Percentiles rank a stretch among this genome's conserved stretches.
phyloP scores from a whole-genome alignment of 192 early-diverging fungal genomes.

The Spinellus fusiger region DNA sequence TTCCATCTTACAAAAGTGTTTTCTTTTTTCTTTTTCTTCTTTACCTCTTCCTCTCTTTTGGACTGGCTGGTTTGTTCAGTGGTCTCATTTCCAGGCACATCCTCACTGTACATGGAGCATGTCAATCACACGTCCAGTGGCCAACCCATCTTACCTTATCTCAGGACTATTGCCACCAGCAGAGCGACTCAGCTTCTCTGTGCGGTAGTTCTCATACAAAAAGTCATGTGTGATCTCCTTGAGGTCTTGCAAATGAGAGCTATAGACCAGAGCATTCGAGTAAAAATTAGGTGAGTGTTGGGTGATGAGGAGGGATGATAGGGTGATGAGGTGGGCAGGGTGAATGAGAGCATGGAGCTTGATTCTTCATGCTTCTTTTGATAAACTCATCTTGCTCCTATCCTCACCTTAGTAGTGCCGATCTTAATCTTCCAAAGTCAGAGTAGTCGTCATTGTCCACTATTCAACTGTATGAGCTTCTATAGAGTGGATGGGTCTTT shows the following conservation, averaged over 20 bases:
- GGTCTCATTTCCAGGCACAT: no score
- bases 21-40: not conserved
- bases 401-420: slow-evolving; percentile 72
- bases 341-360: no score
- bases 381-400: no score
- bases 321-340: no score
- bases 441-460: slow-evolving; percentile 96
- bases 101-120: no score
- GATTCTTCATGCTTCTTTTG: no score
- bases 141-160: no score
- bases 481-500: not conserved
- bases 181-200: slow-evolving; percentile 71
- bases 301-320: no score
- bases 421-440: slow-evolving; percentile 93
- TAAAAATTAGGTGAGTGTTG: not conserved
- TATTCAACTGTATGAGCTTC: slow-evolving; percentile 1
- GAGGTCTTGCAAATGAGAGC: slow-evolving; percentile 95
- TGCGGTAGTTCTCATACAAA: slow-evolving; percentile 95
- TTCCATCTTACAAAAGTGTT: not conserved
- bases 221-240: slow-evolving; percentile 95
- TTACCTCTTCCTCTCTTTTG: slow-evolving; percentile 49
- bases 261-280: slow-evolving; percentile 15
- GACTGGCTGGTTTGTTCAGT: no score
- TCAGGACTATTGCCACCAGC: slow-evolving; percentile 45
- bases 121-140: no score